A percentile compares a stretch with the other conserved stretches of the same genome.
Conservation (phyloP, 1,284 basidiomycete species). For the Sparassis latifolia region DNA sequence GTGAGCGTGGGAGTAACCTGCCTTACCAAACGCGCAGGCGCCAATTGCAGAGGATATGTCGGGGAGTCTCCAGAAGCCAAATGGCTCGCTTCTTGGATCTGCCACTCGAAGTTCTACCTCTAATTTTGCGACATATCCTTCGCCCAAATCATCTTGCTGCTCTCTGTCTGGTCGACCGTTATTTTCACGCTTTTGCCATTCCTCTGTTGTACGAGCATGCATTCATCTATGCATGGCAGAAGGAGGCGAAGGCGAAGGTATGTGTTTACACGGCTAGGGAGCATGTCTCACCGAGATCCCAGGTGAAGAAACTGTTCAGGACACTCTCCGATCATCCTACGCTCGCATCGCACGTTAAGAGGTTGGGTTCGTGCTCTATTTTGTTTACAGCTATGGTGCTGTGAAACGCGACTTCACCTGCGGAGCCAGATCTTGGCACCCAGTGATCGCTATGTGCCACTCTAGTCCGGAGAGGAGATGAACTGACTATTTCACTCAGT, state of each 20-base stretch:
- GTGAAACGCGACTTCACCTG: too few species aligned
- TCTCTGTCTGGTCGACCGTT: conserved; percentile 48
- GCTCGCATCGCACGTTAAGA: conserved; percentile 48
- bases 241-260: conserved; percentile 53
- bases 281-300: conserved; percentile 1
- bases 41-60: too few species aligned
- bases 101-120: conserved; percentile 53
- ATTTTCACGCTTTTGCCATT: conserved; percentile 43
- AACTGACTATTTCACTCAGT: conserved; percentile 29
- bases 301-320: conserved; percentile 48
- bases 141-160: conserved; percentile 45
- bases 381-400: conserved; percentile 1
- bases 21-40: too few species aligned
- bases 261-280: conserved; percentile 22
- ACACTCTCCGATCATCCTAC: conserved; percentile 41
- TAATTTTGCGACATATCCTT: conserved; percentile 42
- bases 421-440: too few species aligned
- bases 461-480: too few species aligned
- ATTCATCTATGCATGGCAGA: conserved; percentile 63
- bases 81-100: conserved; percentile 25
- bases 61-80: neutral
- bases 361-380: conserved; percentile 39
- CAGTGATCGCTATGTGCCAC: too few species aligned
- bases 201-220: conserved; percentile 47
- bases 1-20: too few species aligned